Evolutionary conservation across 768 basidiomycete species (phyloP), one percentile per base, ranked within the genome.

Genomic region (Auricularia cornea): DNA sequence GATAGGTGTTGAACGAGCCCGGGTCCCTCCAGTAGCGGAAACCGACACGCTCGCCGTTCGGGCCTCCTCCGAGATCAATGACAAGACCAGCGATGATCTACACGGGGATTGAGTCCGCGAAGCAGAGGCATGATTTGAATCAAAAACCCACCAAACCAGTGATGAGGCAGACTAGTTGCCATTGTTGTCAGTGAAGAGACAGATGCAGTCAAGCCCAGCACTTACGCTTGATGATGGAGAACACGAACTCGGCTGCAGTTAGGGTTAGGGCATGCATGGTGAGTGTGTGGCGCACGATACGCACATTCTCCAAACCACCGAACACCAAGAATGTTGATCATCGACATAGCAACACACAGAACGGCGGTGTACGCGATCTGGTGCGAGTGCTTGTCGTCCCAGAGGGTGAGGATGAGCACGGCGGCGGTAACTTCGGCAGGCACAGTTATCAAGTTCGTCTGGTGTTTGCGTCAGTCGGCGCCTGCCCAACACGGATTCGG

Each of bases 281-380:
- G 35, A 14, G 35, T 8, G 35, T 38, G 16, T 38, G 35, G 35
- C 35, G 52, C n/a, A 61, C 16, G 8, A 23, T 5, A 52, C 76
- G 68, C 67, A 82, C 82, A 78, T 81, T 89, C 87, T 70, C 86
- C 87, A 63, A 89, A 88, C 66, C 69, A 87, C 77, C 82, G 78
- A n/a, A 87, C 86, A 65, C 88, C 88, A 67, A 89, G 84, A 30
- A 89, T 77, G 68, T 89, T 89, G 76, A 89, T 83, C 20, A 78
- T 67, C 67, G 81, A 82, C 26, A 85, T 80, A n/a, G 81, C 68
- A 23, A 87, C 72, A 56, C 81, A 78, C n/a, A 89, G 73, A 26
- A 86, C 76, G 2, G 83, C 80, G 4, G 82, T 84, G 72, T 88
- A 89, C 10, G 79, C 79, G 1, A 81, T 75, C 56, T 79, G 76